Evolutionary conservation across 2,329 filamentous ascomycete species (phyloP).

Genomic region (Colletotrichum echinochloae): DNA sequence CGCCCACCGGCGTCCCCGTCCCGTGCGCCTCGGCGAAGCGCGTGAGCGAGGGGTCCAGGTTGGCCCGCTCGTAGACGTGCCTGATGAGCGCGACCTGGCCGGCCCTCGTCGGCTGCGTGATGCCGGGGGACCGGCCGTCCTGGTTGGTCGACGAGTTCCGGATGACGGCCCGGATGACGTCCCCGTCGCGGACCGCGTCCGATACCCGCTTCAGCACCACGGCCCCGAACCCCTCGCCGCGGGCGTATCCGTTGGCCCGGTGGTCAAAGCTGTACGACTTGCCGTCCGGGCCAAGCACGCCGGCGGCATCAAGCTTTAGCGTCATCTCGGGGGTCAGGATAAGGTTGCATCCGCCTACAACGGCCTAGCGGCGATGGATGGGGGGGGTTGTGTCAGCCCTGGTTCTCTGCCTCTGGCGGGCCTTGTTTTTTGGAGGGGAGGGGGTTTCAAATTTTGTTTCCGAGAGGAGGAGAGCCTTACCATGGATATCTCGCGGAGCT

Average conservation of each 20-base stretch:
- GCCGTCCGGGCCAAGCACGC: slow-evolving; percentile 47
- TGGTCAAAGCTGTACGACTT: slow-evolving; percentile 49
- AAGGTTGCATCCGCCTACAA: slow-evolving; percentile 45
- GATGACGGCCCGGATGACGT: slow-evolving; percentile 54
- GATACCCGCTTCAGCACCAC: slow-evolving; percentile 64
- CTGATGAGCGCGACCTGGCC: slow-evolving; percentile 52
- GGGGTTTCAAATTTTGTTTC: too few relatives aligned
- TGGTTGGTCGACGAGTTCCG: slow-evolving; percentile 51
- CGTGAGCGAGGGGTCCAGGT: slow-evolving; percentile 44
- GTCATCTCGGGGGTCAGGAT: slow-evolving; percentile 41
- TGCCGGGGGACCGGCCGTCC: slow-evolving; percentile 57
- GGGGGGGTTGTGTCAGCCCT: slow-evolving; percentile 52
- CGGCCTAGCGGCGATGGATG: slow-evolving; percentile 50
- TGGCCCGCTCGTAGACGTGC: slow-evolving; percentile 49
- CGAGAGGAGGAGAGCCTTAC: slow-evolving; percentile 7
- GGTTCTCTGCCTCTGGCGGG: neutral
- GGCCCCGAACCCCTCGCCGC: slow-evolving; percentile 61
- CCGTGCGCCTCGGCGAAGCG: slow-evolving; percentile 61
- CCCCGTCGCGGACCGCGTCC: slow-evolving; percentile 57
- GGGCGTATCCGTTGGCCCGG: slow-evolving; percentile 49
- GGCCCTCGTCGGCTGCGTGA: slow-evolving; percentile 50
- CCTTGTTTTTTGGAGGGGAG: too few relatives aligned
- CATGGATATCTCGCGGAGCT: slow-evolving; percentile 40
- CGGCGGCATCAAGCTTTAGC: slow-evolving; percentile 33
- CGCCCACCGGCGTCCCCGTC: slow-evolving; percentile 67